A percentile compares a stretch with the other conserved stretches of the same genome.
phyloP scores from a whole-genome alignment of 2,329 filamentous ascomycete genomes.

The Colletotrichum sansevieriae region DNA sequence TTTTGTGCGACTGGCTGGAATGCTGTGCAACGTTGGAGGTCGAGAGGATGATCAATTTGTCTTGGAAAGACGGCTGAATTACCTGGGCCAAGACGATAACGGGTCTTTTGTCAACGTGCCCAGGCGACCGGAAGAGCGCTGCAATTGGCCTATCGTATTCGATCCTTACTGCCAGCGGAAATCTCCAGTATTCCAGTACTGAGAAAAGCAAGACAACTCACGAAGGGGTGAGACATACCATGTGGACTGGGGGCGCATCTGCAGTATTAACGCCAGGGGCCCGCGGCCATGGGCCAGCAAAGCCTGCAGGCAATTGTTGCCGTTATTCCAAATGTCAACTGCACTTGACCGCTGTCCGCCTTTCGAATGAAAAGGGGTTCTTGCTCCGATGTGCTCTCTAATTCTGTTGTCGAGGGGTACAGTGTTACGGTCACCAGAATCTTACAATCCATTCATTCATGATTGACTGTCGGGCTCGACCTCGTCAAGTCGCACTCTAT shows the following conservation, averaged over 20 bases:
- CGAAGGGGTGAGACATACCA: neutral
- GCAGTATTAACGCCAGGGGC: constrained; percentile 2
- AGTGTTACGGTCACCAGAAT: neutral
- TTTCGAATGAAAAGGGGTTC: constrained; percentile 2
- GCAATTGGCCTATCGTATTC: neutral
- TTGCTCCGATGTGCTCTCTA: neutral
- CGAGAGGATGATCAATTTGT: constrained; percentile 8
- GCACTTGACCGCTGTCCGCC: constrained; percentile 9
- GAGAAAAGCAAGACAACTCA: neutral
- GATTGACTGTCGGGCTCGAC: neutral
- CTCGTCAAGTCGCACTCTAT: no score
- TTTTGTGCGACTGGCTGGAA: neutral
- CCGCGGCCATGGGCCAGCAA: neutral
- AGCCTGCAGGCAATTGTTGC: constrained; percentile 2
- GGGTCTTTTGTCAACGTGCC: constrained; percentile 9
- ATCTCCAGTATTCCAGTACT: neutral
- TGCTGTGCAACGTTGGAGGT: neutral
- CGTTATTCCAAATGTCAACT: neutral
- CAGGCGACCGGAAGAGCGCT: neutral
- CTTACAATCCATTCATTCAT: neutral
- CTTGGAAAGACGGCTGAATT: constrained; percentile 3
- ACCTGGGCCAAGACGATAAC: constrained; percentile 8
- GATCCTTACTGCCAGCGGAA: constrained; percentile 3
- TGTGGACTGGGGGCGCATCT: constrained; percentile 1
- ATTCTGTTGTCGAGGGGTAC: neutral